Conservation (phyloP, 257 asterid genomes). For the Primulina tabacum region DNA sequence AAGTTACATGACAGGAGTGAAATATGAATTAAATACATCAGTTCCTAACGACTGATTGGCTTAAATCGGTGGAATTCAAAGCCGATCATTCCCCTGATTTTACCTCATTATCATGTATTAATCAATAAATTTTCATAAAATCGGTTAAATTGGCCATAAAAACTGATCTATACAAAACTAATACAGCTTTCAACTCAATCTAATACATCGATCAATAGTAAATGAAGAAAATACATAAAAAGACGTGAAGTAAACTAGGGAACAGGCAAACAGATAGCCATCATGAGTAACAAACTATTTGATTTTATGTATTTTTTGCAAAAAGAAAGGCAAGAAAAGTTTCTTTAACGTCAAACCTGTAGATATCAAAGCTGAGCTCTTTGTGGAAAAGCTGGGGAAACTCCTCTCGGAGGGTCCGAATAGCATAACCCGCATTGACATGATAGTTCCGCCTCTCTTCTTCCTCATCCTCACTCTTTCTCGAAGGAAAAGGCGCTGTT, state of each 20-base stretch:
- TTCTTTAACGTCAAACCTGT: slow-evolving; percentile 47
- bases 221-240: slow-evolving; percentile 4
- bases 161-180: background rate
- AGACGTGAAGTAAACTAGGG: slow-evolving; percentile 1
- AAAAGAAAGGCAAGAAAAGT: background rate
- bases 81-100: background rate
- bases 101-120: background rate
- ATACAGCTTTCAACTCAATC: slow-evolving; percentile 9
- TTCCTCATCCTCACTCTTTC: slow-evolving; percentile 51
- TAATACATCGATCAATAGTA: slow-evolving; percentile 8
- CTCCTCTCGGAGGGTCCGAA: slow-evolving; percentile 87
- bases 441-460: slow-evolving; percentile 69
- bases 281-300: slow-evolving; percentile 5
- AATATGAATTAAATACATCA: no score
- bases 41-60: background rate
- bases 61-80: background rate
- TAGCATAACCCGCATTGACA: slow-evolving; percentile 84
- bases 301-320: slow-evolving; percentile 9
- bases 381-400: slow-evolving; percentile 67
- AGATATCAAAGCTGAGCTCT: slow-evolving; percentile 77
- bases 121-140: background rate
- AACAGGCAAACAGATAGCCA: slow-evolving; percentile 1
- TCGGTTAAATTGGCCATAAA: background rate
- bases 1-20: background rate
- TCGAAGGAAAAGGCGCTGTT: slow-evolving; percentile 36